Evolutionary conservation across 352 stramenopile species (phyloP), one percentile per base, ranked within the genome.

Genomic region (Globisporangium cylindrosporum): DNA sequence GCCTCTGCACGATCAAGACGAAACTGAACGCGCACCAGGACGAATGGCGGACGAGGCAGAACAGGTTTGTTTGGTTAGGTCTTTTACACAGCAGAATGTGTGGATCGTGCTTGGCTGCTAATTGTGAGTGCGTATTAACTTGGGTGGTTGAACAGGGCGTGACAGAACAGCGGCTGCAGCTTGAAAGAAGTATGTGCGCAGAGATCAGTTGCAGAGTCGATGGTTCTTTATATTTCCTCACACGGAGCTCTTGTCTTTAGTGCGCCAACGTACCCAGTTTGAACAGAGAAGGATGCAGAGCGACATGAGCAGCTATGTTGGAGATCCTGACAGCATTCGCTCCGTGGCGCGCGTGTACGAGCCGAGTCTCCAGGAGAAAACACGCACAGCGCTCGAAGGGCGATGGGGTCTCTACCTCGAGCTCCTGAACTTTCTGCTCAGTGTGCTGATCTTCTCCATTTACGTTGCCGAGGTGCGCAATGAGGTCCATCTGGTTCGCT

Each of bases 371-470:
- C 74, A 81, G 59, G 79, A 90, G 25, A 66, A 70, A 56, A 67
- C 62, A 1, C 79, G 79, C n/a, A 49, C 57, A 32, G 59, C 72
- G 5, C 70, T 90, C 4, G 64, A 73, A 15, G 79, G 79, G 1
- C 67, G 54, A 4, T 75, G 64, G 22, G 84, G 84, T 15, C 46
- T 90, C 4, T 82, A 75, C 43, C 61, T 90, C 25, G 84, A 92
- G 64, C 34, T 88, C 3, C 57, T 77, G 38, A 92, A 92, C 59
- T 83, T 89, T 22, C 59, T 68, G 15, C 80, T 88, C 20, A 92
- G 81, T 59, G 73, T 88, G 61, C 56, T 88, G 49, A 88, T 88
- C 34, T 90, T 89, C 54, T 65, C 72, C 5, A 65, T 84, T 20
- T 90, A 92, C 60, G 77, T 92, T 48, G 73, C 77, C 5, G 78